phyloP scores from a whole-genome alignment of 495 filamentous ascomycete genomes.

The Xylaria cubensis region DNA sequence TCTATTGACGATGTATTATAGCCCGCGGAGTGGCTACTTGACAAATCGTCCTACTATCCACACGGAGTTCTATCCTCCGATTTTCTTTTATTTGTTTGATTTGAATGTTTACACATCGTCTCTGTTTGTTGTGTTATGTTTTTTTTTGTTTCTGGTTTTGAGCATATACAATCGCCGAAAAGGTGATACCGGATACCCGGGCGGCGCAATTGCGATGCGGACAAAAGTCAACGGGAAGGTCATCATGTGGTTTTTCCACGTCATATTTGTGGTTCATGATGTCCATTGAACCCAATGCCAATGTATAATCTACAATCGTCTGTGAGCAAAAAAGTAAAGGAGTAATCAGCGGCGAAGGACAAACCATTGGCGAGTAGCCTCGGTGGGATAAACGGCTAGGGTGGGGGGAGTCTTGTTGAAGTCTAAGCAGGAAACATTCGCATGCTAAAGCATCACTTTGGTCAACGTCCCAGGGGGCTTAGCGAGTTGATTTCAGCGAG shows the following conservation, averaged over 20 bases:
- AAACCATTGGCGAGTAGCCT: conserved; percentile 6
- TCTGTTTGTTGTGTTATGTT: conserved; percentile 6
- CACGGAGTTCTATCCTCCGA: neutral
- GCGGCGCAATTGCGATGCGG: conserved; percentile 26
- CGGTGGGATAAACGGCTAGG: neutral
- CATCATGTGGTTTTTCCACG: conserved; percentile 26
- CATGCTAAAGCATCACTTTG: conserved; percentile 9
- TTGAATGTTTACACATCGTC: conserved; percentile 25
- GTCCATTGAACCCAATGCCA: conserved; percentile 25
- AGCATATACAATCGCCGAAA: conserved; percentile 33
- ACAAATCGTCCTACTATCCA: neutral
- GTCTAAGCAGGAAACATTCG: neutral
- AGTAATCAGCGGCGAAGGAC: neutral
- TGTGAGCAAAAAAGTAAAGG: conserved; percentile 27
- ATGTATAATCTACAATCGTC: conserved; percentile 29
- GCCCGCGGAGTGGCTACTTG: neutral
- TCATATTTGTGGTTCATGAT: conserved; percentile 24
- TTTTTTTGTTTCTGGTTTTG: conserved; percentile 27
- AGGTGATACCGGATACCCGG: conserved; percentile 39
- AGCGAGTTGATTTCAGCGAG: conserved; percentile 18
- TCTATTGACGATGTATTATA: conserved; percentile 66
- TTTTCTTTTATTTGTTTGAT: conserved; percentile 14
- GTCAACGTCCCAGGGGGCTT: neutral
- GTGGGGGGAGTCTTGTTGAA: neutral
- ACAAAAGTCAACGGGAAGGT: conserved; percentile 26